Evolutionary conservation across 2,329 filamentous ascomycete genomes (phyloP), one percentile per base, ranked within the genome.

Genomic region (Cadophora sp.): DNA sequence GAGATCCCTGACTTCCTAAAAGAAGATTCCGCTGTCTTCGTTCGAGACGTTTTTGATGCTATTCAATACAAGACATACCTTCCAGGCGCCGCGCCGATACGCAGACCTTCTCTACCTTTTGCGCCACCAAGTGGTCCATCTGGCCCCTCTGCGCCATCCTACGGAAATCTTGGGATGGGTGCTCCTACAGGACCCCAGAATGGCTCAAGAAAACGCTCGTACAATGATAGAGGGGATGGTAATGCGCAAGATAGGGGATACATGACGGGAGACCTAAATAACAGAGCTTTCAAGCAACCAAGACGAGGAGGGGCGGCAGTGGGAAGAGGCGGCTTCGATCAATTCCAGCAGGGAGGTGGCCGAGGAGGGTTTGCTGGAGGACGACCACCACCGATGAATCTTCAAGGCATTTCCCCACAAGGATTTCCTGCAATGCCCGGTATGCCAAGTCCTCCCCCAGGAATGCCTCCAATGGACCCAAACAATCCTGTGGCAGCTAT

Each of bases 1-100:
- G 90, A 93, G 77, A 88, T 95, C 48, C 85, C 87, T 2, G 91
- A 94, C 76, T 95, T 95, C 76, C 79, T 95, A 20, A 87, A 87
- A 73, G 89, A 93, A 74, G 87, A 89, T 72, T 84, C 88, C 1
- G 78, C 80, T 4, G 75, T 81, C 1, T 94, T 95, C 72, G 88
- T 93, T 41, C 82, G 89, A 73, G 90, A 94, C 73, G 84, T 94
- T 22, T 90, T 94, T 74, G 79, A 85, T 60, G 87, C 87, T 5
- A 84, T 95, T 66, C 80, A 84, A 53, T 85, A 85, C 75, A 89
- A 86, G 74, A 83, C 84, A 5, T 91, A 89, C 76, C 75, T 86
- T 1, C 87, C 87, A 2, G 86, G 85, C 39, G 84, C 83, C 47
- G 78, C 78, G 48, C 80, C 82, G 39, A 68, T 68, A 22, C 71